phyloP scores from a whole-genome alignment of 1,284 basidiomycete genomes.

The Ganoderma lingzhi region DNA sequence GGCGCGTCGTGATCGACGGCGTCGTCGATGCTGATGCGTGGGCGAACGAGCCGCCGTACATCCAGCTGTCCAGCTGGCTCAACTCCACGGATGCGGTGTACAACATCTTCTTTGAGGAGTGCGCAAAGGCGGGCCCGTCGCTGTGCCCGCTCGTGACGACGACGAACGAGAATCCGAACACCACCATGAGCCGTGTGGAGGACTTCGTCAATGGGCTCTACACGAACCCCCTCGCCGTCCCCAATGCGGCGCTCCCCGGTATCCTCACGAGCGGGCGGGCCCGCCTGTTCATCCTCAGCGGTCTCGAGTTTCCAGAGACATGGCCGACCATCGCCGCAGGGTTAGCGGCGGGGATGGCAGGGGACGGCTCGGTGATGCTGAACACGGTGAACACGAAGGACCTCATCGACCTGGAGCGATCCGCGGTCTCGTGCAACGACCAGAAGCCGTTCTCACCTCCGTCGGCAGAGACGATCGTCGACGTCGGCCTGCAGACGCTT shows the following conservation, averaged over 20 bases:
- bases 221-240: constrained; percentile 41
- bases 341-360: constrained; percentile 37
- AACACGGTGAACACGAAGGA: constrained; percentile 26
- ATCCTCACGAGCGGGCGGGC: constrained; percentile 47
- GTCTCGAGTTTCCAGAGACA: constrained; percentile 19
- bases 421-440: constrained; percentile 41
- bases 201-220: constrained; percentile 45
- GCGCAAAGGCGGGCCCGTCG: constrained; percentile 43
- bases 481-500: constrained; percentile 34
- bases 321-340: constrained; percentile 32
- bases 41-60: constrained; percentile 45
- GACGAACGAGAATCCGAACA: constrained; percentile 36
- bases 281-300: constrained; percentile 34
- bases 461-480: constrained; percentile 33
- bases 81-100: constrained; percentile 43
- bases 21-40: constrained; percentile 38
- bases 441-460: constrained; percentile 32
- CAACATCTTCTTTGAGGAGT: constrained; percentile 43
- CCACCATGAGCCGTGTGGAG: constrained; percentile 44
- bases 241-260: constrained; percentile 40
- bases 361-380: constrained; percentile 36
- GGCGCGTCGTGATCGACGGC: constrained; percentile 38
- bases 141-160: constrained; percentile 40
- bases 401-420: constrained; percentile 33
- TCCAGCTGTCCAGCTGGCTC: constrained; percentile 43